These are phyloP conservation scores for Thalassiosira tumida DNA, from an alignment of 352 stramenopile species.

Conservation along the genomic window DNA sequence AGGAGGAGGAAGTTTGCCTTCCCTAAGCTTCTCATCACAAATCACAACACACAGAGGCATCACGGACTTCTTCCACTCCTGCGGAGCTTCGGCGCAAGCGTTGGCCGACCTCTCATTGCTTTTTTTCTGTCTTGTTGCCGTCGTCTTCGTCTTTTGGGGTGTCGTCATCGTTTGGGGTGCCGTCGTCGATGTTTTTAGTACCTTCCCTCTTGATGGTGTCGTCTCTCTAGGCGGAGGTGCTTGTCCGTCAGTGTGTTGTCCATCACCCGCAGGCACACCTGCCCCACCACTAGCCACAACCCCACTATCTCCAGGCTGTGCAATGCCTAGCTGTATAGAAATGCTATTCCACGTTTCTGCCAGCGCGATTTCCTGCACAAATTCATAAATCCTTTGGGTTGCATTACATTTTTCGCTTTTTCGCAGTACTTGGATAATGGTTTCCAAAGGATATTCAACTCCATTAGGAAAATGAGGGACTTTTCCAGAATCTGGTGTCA, in stretches of 20 bases:
- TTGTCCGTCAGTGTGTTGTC: conserved; percentile 1
- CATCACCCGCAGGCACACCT: no score
- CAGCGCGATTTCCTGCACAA: background rate
- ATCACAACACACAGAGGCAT: conserved; percentile 8
- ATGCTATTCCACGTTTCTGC: background rate
- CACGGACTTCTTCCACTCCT: conserved; percentile 28
- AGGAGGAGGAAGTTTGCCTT: background rate
- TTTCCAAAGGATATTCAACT: no score
- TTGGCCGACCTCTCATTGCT: background rate
- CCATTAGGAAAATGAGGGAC: no score
- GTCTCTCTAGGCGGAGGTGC: background rate
- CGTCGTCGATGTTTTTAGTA: background rate
- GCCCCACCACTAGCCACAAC: no score
- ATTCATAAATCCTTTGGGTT: conserved; percentile 5
- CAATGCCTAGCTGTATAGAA: background rate
- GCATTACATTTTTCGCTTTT: background rate
- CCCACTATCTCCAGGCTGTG: no score
- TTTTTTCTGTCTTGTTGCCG: background rate
- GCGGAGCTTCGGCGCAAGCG: conserved; percentile 16
- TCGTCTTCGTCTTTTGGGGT: background rate
- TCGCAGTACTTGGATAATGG: no score
- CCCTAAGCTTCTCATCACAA: background rate
- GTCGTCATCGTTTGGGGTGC: background rate
- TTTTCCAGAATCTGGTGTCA: no score
- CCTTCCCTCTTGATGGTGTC: conserved; percentile 1